Conservation (phyloP, 192 early-diverging fungal genomes). For the Martensiomyces pterosporus region DNA sequence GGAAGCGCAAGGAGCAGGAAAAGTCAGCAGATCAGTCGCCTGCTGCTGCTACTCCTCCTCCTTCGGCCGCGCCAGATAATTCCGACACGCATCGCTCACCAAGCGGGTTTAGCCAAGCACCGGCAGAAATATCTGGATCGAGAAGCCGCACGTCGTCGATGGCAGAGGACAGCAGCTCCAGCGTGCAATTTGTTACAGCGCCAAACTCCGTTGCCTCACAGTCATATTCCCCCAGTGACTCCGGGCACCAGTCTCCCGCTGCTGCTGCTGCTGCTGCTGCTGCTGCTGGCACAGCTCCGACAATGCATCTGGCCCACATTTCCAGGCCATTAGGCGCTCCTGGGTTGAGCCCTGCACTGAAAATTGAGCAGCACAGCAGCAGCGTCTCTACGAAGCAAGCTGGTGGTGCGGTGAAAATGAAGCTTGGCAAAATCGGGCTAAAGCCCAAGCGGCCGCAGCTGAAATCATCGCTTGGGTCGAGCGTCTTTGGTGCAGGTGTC, state of each 20-base stretch:
- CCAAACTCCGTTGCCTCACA: constrained; percentile 20
- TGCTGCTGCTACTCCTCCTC: neutral
- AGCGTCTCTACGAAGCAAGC: neutral
- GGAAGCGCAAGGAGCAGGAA: constrained; percentile 58
- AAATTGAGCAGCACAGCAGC: too few species aligned
- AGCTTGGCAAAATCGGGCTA: constrained; percentile 24
- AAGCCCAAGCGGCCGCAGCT: constrained; percentile 46
- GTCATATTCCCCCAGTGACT: too few species aligned
- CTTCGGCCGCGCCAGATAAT: too few species aligned
- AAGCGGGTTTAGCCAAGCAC: too few species aligned
- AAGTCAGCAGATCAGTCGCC: constrained; percentile 4
- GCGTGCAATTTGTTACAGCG: constrained; percentile 36
- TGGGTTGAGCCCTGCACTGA: too few species aligned
- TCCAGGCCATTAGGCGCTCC: too few species aligned
- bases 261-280: neutral
- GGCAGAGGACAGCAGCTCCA: constrained; percentile 17
- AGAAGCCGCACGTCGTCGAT: constrained; percentile 13
- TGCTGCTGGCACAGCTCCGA: too few species aligned
- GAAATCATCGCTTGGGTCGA: constrained; percentile 18
- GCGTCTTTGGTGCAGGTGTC: constrained; percentile 31
- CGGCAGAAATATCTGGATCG: constrained; percentile 1
- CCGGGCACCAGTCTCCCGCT: too few species aligned
- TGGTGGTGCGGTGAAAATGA: constrained; percentile 2
- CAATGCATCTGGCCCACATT: too few species aligned
- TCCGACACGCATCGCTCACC: too few species aligned